Evolutionary conservation across 2,329 filamentous ascomycete species (phyloP), one percentile per base, ranked within the genome.

Genomic region (Apiospora malaysiana): DNA sequence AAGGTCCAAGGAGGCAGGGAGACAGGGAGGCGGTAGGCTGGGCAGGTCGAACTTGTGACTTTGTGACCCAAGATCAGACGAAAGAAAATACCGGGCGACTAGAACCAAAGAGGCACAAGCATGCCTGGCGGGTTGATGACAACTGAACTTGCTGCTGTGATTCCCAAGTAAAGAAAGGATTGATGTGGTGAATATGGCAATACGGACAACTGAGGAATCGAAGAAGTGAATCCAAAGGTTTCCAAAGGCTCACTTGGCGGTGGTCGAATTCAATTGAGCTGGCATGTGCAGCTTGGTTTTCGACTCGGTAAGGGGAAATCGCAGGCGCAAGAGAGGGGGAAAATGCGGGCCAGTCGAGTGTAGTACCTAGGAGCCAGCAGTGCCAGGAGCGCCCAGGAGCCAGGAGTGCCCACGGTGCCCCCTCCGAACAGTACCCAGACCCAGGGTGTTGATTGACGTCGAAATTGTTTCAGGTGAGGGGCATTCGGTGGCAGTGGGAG

Each of bases 261-360:
- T n/a, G 6, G 32, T 32, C 56, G 27, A 23, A 40, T n/a, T n/a
- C 56, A 63, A 63, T 63, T 63, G 56, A 40, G 56, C 56, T 63
- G 27, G 56, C 56, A 63, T 63, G 56, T 63, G 56, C 56, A 63
- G 56, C 56, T 59, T 63, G 32, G 27, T 40, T n/a, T 40, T 63
- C 56, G 32, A 40, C 32, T 63, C 27, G 56, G 56, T 63, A 63
- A 63, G 56, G 56, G 56, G 56, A 40, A 63, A 37, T 63, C 27
- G 56, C 56, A 40, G 56, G 56, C 51, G 56, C 56, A 63, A 63
- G 56, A 63, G 56, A 63, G 56, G 56, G 56, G 56, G 56, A 63
- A 63, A 63, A 63, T 63, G 56, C 56, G 56, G 56, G 32, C 56
- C 56, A 16, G 51, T 37, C 56, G 56, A 63, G 18, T 14, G 51